Evolutionary conservation across 306 rosid genomes (phyloP).

Genomic region (Rubus parviflorus): DNA sequence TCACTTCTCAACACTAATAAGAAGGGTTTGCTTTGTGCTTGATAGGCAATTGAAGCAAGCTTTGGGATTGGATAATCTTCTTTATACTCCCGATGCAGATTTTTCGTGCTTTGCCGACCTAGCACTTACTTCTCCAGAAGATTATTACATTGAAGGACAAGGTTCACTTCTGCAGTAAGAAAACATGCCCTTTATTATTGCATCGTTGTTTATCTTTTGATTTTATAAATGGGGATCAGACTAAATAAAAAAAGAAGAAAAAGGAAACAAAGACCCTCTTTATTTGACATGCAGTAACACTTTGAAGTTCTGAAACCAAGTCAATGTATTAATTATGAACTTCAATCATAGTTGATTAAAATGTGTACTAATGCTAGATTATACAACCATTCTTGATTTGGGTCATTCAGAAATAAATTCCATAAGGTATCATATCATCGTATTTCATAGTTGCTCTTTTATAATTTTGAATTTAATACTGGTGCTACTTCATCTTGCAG

Average conservation of each 20-base stretch:
- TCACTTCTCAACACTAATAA: background rate
- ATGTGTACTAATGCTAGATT: too few relatives aligned
- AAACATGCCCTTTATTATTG: background rate
- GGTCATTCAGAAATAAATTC: background rate
- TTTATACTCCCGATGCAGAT: constrained; percentile 98
- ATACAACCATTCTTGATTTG: background rate
- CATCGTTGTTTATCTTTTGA: background rate
- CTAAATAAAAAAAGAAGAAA: background rate
- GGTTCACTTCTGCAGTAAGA: constrained; percentile 96
- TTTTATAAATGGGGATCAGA: background rate
- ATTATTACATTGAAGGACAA: constrained; percentile 93
- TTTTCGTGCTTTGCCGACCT: constrained; percentile 98
- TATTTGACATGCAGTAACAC: background rate
- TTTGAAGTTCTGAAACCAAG: background rate
- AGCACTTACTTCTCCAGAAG: constrained; percentile 91
- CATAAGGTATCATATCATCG: background rate
- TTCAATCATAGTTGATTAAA: background rate
- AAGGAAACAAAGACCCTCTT: background rate
- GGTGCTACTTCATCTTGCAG: constrained; percentile 40
- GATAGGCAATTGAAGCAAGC: constrained; percentile 77
- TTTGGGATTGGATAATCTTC: constrained; percentile 88
- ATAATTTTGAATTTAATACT: background rate
- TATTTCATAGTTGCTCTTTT: background rate
- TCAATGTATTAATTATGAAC: background rate
- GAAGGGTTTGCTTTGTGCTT: constrained; percentile 27